Base-by-base conservation (phyloP, 306 rosid genomes). In the Dalbergia oliveri region DNA sequence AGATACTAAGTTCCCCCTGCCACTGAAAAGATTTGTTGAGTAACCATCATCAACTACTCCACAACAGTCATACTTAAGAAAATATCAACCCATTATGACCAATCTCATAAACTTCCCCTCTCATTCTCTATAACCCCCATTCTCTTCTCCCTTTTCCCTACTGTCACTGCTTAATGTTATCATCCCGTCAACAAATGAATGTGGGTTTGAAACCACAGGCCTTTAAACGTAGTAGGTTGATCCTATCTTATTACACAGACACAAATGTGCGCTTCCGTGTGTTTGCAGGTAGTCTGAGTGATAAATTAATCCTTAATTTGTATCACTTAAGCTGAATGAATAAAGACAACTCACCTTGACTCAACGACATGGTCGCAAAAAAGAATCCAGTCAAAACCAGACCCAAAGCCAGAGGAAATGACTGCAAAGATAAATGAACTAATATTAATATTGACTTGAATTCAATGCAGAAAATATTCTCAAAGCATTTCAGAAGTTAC, bases 311-410 rank as follows among this genome's bases (percentile, higher is more conserved):
- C 43, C 23, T 33, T 57, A 19, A 19, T 21, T 59, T 61, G 69
- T n/a, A 73, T 31, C 76, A 60, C 18, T 57, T 31, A 66, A 66
- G 66, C 47, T 80, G 69, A 70, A 49, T 33, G 65, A 53, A 72
- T 61, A 63, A 39, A 74, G 63, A 64, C 41, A 56, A 79, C 93
- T 83, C 85, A 93, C 98, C 97, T 90, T 95, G 98, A 69, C 91
- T 87, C 88, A 93, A 72, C 5, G 98, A 93, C 92, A 95, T 80
- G 69, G 92, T 85, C 8, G 97, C 94, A 70, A 93, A 91, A 83
- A 90, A 63, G 82, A 95, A 89, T 76, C 98, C 99, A 35, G 64
- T 84, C 83, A 95, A 77, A 74, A 93, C 96, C 66, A 93, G 87
- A 37, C 80, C 84, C 6, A 91, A 82, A 70, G 97, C 99, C 87